Percentiles rank a stretch among this genome's conserved stretches.
Conservation (phyloP, 768 basidiomycete genomes). For the Porphyrellus cyaneotinctus region DNA sequence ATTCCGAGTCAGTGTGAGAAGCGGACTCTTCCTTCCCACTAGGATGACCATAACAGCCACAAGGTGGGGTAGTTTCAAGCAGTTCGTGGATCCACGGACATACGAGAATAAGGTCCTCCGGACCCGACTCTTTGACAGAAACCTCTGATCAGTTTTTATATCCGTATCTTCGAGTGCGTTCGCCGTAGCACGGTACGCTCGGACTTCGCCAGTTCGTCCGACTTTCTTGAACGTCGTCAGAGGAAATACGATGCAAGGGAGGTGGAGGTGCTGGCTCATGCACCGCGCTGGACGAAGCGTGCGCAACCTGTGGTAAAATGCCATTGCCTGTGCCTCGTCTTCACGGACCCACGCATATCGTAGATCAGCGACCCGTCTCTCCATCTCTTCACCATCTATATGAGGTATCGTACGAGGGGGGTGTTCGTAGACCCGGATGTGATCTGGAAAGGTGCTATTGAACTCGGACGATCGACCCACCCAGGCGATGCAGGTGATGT, state of each 20-base stretch:
- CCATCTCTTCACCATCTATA: constrained; percentile 8
- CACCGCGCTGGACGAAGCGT: constrained; percentile 4
- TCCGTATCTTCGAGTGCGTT: constrained; percentile 10
- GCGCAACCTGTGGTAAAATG: constrained; percentile 7
- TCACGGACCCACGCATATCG: not conserved
- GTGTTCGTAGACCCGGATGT: constrained; percentile 12
- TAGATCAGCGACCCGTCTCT: not conserved
- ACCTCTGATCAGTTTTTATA: constrained; percentile 3
- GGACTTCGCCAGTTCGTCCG: not conserved
- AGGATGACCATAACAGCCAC: not conserved
- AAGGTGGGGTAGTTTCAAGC: not conserved
- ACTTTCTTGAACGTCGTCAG: constrained; percentile 2
- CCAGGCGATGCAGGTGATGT: constrained; percentile 21
- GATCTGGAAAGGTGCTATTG: constrained; percentile 20
- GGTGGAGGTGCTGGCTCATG: constrained; percentile 1
- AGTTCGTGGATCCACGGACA: constrained; percentile 21
- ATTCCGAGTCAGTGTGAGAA: not conserved
- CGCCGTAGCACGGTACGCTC: constrained; percentile 6
- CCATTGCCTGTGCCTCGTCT: not conserved
- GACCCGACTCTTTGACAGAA: not conserved
- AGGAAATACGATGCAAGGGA: constrained; percentile 20
- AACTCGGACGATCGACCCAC: constrained; percentile 16
- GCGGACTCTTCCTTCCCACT: not conserved
- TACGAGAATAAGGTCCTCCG: constrained; percentile 11
- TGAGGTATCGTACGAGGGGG: not conserved